Percentiles rank a stretch among this genome's conserved stretches.
Conservation (phyloP, 257 asterid species). For the Nicotiana otophora region DNA sequence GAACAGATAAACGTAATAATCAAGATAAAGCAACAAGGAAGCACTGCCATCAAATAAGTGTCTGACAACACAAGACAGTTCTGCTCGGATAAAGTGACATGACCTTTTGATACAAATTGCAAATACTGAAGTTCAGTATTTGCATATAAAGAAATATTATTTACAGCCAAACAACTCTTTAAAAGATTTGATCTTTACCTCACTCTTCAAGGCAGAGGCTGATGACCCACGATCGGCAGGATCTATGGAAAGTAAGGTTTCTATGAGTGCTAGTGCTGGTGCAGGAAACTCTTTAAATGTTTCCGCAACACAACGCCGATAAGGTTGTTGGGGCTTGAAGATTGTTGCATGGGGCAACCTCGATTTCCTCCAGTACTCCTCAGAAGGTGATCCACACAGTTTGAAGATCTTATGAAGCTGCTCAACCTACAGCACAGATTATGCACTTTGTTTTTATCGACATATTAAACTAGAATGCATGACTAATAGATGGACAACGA, state of each 20-base stretch:
- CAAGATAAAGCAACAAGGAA: background rate
- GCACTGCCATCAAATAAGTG: background rate
- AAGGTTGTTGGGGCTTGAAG: conserved; percentile 95
- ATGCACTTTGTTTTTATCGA: background rate
- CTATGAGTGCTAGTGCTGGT: conserved; percentile 75
- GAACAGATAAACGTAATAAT: background rate
- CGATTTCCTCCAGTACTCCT: conserved; percentile 94
- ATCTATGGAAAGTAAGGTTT: conserved; percentile 71
- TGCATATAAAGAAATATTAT: too few relatives aligned
- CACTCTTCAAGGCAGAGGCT: conserved; percentile 77
- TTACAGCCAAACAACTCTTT: too few relatives aligned
- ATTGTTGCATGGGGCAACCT: conserved; percentile 92
- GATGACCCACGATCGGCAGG: conserved; percentile 93
- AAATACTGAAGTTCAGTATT: too few relatives aligned
- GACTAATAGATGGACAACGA: background rate
- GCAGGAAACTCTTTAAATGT: conserved; percentile 81
- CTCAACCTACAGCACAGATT: conserved; percentile 60
- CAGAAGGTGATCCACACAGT: conserved; percentile 96
- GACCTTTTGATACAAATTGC: background rate
- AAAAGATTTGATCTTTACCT: conserved; percentile 36
- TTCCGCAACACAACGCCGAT: conserved; percentile 75
- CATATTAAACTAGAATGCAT: background rate
- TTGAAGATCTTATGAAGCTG: conserved; percentile 95
- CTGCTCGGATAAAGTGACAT: background rate
- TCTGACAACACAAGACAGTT: background rate